Conservation (phyloP, 331 rosid species). For the Spiraea crenata region DNA sequence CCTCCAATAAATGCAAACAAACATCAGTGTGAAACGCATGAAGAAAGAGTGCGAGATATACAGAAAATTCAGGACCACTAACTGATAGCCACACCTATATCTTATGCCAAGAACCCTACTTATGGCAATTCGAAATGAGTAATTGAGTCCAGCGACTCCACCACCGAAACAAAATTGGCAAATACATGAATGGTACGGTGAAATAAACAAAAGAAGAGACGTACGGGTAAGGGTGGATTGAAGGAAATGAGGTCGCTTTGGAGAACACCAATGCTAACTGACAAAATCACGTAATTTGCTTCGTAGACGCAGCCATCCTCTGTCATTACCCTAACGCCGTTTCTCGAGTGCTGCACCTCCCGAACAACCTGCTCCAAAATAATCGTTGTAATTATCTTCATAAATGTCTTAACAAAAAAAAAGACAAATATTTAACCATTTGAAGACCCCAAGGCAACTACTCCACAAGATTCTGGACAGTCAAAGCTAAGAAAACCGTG, state of each 20-base stretch:
- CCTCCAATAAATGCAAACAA: conserved; percentile 7
- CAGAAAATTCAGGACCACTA: background rate
- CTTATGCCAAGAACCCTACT: background rate
- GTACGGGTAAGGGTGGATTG: conserved; percentile 84
- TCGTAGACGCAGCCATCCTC: conserved; percentile 85
- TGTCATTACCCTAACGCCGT: conserved; percentile 70
- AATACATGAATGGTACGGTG: background rate
- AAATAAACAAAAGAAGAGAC: conserved; percentile 36
- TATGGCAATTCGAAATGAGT: background rate
- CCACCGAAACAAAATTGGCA: conserved; percentile 10
- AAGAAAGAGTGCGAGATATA: background rate
- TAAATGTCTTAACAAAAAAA: background rate
- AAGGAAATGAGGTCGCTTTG: conserved; percentile 83
- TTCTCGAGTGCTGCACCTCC: conserved; percentile 80
- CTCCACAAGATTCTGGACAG: conserved; percentile 22
- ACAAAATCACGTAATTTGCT: conserved; percentile 78
- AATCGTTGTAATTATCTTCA: conserved; percentile 21
- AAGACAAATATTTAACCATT: background rate
- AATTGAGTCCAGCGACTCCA: background rate
- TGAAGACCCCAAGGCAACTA: conserved; percentile 14
- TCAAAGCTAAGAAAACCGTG: conserved; percentile 35
- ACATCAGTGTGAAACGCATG: background rate
- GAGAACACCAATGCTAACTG: conserved; percentile 96
- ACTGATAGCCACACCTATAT: background rate
- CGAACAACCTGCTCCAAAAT: conserved; percentile 78